These are phyloP conservation scores for Biscogniauxia mediterranea DNA, from an alignment of 2,329 filamentous ascomycete genomes.

Conservation along the genomic window DNA sequence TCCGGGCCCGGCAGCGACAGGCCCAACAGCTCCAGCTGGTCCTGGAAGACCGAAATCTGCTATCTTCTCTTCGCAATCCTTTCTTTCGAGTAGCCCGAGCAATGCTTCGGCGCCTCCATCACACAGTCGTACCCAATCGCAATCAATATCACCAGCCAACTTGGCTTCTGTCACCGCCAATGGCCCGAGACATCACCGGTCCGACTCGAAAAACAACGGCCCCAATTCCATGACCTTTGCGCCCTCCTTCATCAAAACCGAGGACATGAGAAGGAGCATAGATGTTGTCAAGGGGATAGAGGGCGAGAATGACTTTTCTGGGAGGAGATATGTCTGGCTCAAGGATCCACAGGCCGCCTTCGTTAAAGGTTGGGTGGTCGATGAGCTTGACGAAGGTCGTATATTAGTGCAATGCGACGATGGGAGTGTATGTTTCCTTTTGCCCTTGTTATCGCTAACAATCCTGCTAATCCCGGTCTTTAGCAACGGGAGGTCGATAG, in stretches of 20 bases:
- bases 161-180: slow-evolving; percentile 38
- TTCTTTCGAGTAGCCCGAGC: slow-evolving; percentile 39
- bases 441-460: slow-evolving; percentile 14
- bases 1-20: slow-evolving; percentile 38
- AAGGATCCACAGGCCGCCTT: slow-evolving; percentile 85
- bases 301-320: slow-evolving; percentile 98
- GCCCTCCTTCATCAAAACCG: slow-evolving; percentile 90
- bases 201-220: slow-evolving; percentile 63
- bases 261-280: slow-evolving; percentile 63
- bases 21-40: slow-evolving; percentile 11
- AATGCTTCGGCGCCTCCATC: slow-evolving; percentile 35
- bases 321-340: slow-evolving; percentile 97
- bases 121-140: slow-evolving; percentile 71
- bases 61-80: slow-evolving; percentile 63
- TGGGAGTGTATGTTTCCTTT: slow-evolving; percentile 64
- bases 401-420: slow-evolving; percentile 92
- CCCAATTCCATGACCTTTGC: slow-evolving; percentile 81
- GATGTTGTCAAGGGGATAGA: slow-evolving; percentile 73
- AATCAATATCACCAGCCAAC: slow-evolving; percentile 46
- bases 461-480: slow-evolving; percentile 2
- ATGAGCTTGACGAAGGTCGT: slow-evolving; percentile 68
- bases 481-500: slow-evolving; percentile 83
- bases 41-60: slow-evolving; percentile 70
- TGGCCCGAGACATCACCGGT: slow-evolving; percentile 42
- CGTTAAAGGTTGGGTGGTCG: slow-evolving; percentile 86